Evolutionary conservation across 805 yeast genomes (phyloP), one percentile per base, ranked within the genome.

Genomic region (Hanseniaspora vineae): DNA sequence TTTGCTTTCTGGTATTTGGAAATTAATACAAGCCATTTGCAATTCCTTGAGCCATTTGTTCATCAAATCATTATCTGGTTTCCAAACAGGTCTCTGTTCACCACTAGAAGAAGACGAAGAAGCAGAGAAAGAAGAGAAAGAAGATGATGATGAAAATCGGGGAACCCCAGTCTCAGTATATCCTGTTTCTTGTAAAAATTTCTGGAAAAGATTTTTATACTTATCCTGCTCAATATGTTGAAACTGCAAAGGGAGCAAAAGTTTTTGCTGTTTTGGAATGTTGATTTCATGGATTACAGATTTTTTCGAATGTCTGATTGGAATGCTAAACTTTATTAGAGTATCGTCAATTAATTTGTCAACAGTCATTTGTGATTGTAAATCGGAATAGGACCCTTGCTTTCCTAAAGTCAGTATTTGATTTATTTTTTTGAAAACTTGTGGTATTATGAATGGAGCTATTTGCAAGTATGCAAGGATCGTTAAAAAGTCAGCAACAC

Each of bases 151-250:
- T 23, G 29, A 23, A 23, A 23, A 23, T 8, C 29, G 29, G 6
- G 29, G 8, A 23, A 23, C 29, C 29, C 37, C 37, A 33, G 15
- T 33, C 9, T n/a, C 15, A n/a, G 14, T 33, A n/a, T 13, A 33
- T 11, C 37, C 37, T 33, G 37, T 33, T 33, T 68, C 73, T 14
- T 63, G 57, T 46, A 78, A 66, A 56, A 87, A 86, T n/a, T 75
- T 73, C 17, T 73, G 70, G 57, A 77, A 77, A 18, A 77, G 54
- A 53, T 78, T 78, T 46, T 79, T 74, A 59, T 92, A 92, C 56
- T 85, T 81, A 58, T 85, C 87, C 57, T 84, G 83, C 59, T 92
- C 98, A 18, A 92, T 76, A 0, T 86, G 79, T 2, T 84, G 79
- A 60, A 92, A 84, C 2, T 88, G 86, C 17, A 85, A 70, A 1